Conservation (phyloP, 352 stramenopile species). For the Globisporangium recalcitrans region DNA sequence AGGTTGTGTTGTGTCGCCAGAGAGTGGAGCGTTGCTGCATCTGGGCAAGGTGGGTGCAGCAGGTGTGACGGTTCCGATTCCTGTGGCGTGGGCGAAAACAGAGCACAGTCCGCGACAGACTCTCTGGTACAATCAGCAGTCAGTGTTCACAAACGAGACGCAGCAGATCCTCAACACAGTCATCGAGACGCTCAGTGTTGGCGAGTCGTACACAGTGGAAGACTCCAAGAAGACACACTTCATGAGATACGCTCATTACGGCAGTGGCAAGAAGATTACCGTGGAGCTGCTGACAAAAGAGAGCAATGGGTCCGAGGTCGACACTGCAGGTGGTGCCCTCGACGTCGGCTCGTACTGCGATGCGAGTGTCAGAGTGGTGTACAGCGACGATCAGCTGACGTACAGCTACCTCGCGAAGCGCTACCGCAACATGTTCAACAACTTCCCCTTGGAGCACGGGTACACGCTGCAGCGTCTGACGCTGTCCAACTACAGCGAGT, state of each 20-base stretch:
- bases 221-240: constrained; percentile 28
- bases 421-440: constrained; percentile 38
- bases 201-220: constrained; percentile 32
- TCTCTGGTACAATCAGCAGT: constrained; percentile 34
- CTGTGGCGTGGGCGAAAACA: constrained; percentile 52
- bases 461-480: constrained; percentile 19
- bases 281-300: constrained; percentile 44
- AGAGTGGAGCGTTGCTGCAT: constrained; percentile 42
- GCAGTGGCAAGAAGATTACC: constrained; percentile 24
- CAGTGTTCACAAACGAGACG: constrained; percentile 27
- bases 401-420: constrained; percentile 47
- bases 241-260: constrained; percentile 27
- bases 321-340: background rate
- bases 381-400: constrained; percentile 10
- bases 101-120: constrained; percentile 21
- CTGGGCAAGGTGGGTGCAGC: constrained; percentile 43
- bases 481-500: constrained; percentile 17
- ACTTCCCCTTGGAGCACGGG: constrained; percentile 16
- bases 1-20: constrained; percentile 44
- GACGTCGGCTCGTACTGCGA: constrained; percentile 24
- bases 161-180: constrained; percentile 37
- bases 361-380: constrained; percentile 17
- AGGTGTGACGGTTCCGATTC: constrained; percentile 37
- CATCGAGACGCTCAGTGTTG: constrained; percentile 38
- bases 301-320: constrained; percentile 4